Evolutionary conservation across 306 rosid genomes (phyloP).

Genomic region (Lathyrus tuberosus): DNA sequence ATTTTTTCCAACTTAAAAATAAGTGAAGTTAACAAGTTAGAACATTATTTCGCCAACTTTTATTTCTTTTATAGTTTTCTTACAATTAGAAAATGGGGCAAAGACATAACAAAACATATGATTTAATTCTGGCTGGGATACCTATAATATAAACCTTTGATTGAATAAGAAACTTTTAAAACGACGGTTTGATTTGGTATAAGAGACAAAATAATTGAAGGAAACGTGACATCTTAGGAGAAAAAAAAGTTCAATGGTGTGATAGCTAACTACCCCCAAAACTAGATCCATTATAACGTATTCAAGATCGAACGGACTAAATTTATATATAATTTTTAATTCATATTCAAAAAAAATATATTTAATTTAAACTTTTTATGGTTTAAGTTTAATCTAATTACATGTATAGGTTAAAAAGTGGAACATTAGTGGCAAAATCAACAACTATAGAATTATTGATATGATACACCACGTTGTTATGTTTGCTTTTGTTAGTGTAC

Average conservation of each 20-base stretch:
- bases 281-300: too few species aligned
- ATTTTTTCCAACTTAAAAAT: too few species aligned
- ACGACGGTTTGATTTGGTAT: constrained; percentile 2
- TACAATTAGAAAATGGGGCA: neutral
- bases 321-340: too few species aligned
- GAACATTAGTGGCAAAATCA: constrained; percentile 11
- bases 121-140: neutral
- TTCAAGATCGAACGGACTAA: too few species aligned
- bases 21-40: too few species aligned
- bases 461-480: neutral
- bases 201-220: neutral
- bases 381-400: too few species aligned
- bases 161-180: neutral
- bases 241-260: neutral
- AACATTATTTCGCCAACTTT: neutral
- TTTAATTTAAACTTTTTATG: too few species aligned
- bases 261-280: neutral
- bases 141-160: neutral
- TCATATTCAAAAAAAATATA: too few species aligned
- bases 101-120: neutral
- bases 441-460: neutral
- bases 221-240: too few species aligned
- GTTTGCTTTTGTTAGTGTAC: neutral
- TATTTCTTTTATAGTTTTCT: neutral
- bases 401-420: neutral